A percentile compares a stretch with the other conserved stretches of the same genome.
These are phyloP conservation scores for Colletotrichum lindemuthianum DNA, from an alignment of 2,329 filamentous ascomycete genomes.

Conservation along the genomic window DNA sequence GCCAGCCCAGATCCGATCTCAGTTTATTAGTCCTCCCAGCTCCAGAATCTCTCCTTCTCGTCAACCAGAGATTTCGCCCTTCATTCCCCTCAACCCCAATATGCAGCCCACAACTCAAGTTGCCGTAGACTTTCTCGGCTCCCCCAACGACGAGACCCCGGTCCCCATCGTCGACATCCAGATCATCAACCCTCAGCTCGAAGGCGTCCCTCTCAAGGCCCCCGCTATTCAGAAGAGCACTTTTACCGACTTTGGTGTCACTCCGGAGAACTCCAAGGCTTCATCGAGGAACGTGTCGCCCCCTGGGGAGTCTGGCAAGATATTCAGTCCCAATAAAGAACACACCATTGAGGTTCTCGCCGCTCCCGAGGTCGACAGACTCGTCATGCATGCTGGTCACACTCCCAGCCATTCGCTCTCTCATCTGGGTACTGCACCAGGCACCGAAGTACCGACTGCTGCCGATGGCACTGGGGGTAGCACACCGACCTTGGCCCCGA, in stretches of 20 bases:
- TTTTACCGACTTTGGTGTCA: constrained; percentile 53
- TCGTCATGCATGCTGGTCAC: constrained; percentile 71
- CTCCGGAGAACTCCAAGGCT: constrained; percentile 41
- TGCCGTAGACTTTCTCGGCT: constrained; percentile 48
- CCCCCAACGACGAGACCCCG: constrained; percentile 46
- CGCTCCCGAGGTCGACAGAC: constrained; percentile 59
- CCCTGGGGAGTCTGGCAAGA: constrained; percentile 39
- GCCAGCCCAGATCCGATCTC: constrained; percentile 32
- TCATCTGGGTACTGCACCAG: constrained; percentile 55
- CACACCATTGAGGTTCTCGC: constrained; percentile 58
- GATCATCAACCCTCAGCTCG: constrained; percentile 67
- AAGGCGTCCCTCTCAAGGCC: constrained; percentile 67
- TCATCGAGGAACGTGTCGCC: constrained; percentile 44
- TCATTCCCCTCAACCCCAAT: constrained; percentile 55
- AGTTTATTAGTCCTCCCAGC: constrained; percentile 41
- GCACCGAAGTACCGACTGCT: constrained; percentile 52
- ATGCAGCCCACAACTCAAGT: constrained; percentile 50
- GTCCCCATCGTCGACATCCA: constrained; percentile 66
- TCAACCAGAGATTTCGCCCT: constrained; percentile 49
- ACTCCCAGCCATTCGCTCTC: constrained; percentile 70
- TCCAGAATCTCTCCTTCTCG: constrained; percentile 47
- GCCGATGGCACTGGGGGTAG: constrained; percentile 52
- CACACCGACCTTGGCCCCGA: constrained; percentile 45
- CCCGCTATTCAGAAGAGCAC: constrained; percentile 63
- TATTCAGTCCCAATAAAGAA: constrained; percentile 48